Evolutionary conservation across 371 early-diverging fungal genomes (phyloP), one percentile per base, ranked within the genome.

Genomic region (Basidiobolus heterosporus): DNA sequence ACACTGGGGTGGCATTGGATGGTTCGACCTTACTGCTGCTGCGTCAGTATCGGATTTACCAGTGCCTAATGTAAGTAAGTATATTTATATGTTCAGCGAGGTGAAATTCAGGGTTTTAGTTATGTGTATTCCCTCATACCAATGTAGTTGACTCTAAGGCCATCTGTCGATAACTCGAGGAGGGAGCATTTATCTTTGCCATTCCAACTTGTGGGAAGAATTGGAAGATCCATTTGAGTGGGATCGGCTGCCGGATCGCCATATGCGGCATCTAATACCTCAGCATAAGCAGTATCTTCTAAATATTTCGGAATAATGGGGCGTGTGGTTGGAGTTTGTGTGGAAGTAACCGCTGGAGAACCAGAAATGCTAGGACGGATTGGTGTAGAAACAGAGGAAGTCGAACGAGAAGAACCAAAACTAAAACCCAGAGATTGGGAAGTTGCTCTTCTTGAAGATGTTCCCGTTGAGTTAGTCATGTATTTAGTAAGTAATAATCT

Each of bases 41-140:
- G 93, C 91, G 56, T 94, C 88, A 1, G 58, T 49, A 50, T 94
- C 94, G 13, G 46, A 52, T 40, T 69, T 65, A 1, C 94, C 94
- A 13, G 78, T 73, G 3, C 94, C 94, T 80, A 48, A 51, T 43
- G 1, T 30, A 2, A 36, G 40, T 19, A 9, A 23, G 18, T 23
- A 50, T 14, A 20, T 15, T 24, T 47, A 46, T 48, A 41, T 38
- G 43, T 45, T 21, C 15, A 47, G 2, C 13, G 46, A 15, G 43
- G 20, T 19, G 15, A 41, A 48, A 16, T 15, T 36, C 19, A 44
- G 17, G 36, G 44, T 38, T 42, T n/a, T 16, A 18, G 30, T n/a
- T 21, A n/a, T 24, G 8, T 20, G 36, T 44, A 3, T 41, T 43
- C 18, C 21, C 11, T 14, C 44, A 37, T 65, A 72, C 78, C 80